Conservation (phyloP, 139 green algal genomes). For the Chlamydomonas schloesseri region DNA sequence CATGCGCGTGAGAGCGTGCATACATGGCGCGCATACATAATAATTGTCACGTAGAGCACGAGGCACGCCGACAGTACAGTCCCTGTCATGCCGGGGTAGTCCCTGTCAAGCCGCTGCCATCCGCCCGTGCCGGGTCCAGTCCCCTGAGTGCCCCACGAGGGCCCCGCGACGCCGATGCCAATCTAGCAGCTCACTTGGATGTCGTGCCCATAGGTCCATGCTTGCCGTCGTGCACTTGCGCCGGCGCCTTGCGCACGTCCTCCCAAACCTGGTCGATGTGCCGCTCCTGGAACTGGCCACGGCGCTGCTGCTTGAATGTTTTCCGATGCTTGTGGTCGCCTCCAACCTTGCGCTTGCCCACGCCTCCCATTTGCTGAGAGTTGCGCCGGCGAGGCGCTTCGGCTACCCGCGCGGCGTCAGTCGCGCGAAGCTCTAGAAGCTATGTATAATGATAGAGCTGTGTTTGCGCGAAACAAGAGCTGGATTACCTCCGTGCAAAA, state of each 20-base stretch:
- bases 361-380: conserved; percentile 20
- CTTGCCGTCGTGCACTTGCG: conserved; percentile 71
- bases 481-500: too few relatives aligned
- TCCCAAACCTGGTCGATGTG: conserved; percentile 91
- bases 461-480: too few relatives aligned
- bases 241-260: conserved; percentile 76
- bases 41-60: not conserved
- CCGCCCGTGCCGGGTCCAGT: too few relatives aligned
- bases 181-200: conserved; percentile 57
- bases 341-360: conserved; percentile 52
- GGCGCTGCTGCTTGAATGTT: conserved; percentile 64
- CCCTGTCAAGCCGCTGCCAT: too few relatives aligned
- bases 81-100: too few relatives aligned
- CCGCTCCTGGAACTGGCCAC: conserved; percentile 69
- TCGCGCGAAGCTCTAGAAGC: too few relatives aligned
- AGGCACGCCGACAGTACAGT: not conserved
- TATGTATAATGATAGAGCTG: too few relatives aligned
- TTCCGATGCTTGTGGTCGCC: conserved; percentile 61
- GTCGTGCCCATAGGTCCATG: conserved; percentile 80
- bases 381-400: not conserved
- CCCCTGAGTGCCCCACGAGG: too few relatives aligned
- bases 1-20: not conserved
- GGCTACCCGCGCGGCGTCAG: too few relatives aligned
- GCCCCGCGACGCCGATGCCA: too few relatives aligned
- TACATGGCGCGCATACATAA: too few relatives aligned